Evolutionary conservation across 345 rosid genomes (phyloP).

Genomic region (Eucalyptus marginata): DNA sequence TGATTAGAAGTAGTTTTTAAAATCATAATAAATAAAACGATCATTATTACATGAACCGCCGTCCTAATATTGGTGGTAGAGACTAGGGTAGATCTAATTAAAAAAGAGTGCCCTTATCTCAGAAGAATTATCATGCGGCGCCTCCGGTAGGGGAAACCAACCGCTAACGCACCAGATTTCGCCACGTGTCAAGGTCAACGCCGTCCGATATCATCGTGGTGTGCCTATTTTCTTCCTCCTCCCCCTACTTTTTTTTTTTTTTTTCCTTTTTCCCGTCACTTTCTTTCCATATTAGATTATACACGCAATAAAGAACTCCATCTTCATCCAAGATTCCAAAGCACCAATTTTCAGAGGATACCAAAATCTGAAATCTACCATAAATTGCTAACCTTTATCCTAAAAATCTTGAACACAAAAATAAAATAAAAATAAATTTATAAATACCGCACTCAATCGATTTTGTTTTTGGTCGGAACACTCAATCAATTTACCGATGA

Average conservation of each 20-base stretch:
- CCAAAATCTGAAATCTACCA: too few relatives aligned
- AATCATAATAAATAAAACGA: background rate
- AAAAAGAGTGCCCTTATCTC: background rate
- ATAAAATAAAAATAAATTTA: too few relatives aligned
- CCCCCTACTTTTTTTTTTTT: too few relatives aligned
- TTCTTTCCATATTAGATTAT: too few relatives aligned
- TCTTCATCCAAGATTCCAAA: background rate
- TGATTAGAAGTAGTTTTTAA: background rate
- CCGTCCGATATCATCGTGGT: too few relatives aligned
- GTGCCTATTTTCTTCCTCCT: background rate
- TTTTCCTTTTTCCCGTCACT: too few relatives aligned
- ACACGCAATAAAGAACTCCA: background rate
- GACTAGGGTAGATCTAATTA: too few relatives aligned
- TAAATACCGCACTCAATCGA: fast-evolving
- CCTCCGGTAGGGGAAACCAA: background rate
- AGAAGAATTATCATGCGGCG: background rate
- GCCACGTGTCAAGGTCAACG: background rate
- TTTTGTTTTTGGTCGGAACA: fast-evolving
- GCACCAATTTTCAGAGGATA: background rate
- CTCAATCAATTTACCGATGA: too few relatives aligned
- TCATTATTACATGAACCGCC: background rate
- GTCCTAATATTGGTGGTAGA: background rate
- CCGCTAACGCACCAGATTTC: background rate
- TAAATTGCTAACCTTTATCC: background rate
- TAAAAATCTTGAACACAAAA: background rate